phyloP scores from a whole-genome alignment of 208 protist genomes.

The Trypanosoma mega region DNA sequence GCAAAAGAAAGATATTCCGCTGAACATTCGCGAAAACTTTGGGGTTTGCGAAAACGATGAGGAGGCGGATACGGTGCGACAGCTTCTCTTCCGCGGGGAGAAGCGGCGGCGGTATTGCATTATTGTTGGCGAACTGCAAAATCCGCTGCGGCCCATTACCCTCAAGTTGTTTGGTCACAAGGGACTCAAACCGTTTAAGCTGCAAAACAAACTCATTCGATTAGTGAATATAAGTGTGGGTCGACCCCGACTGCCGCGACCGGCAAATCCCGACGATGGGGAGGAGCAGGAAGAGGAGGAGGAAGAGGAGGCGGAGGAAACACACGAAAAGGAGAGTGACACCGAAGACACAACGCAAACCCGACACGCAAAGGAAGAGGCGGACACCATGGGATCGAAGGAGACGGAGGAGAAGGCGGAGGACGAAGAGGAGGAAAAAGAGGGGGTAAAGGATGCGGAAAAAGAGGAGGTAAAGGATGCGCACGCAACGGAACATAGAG shows the following conservation, averaged over 20 bases:
- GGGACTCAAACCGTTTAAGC: conserved; percentile 78
- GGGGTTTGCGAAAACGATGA: conserved; percentile 36
- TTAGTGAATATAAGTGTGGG: conserved; percentile 83
- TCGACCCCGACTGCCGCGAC: conserved; percentile 42
- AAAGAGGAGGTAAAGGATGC: too few species aligned
- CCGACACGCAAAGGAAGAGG: not conserved
- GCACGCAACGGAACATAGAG: too few species aligned
- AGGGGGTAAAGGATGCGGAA: too few species aligned
- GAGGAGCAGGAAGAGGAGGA: conserved; percentile 18
- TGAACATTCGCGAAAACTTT: conserved; percentile 44
- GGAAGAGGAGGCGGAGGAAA: conserved; percentile 1
- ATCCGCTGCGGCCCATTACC: conserved; percentile 45
- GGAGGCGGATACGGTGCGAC: conserved; percentile 64
- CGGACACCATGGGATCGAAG: not conserved
- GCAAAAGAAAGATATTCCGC: conserved; percentile 52
- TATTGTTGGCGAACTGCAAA: conserved; percentile 77
- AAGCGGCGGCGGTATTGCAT: conserved; percentile 84
- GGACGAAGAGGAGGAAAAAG: too few species aligned
- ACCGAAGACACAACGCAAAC: not conserved
- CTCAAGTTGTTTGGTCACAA: conserved; percentile 82
- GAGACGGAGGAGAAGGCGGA: not conserved
- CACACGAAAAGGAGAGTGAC: conserved; percentile 12
- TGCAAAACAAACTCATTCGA: conserved; percentile 84
- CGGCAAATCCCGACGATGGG: conserved; percentile 19
- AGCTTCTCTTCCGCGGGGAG: conserved; percentile 80